Evolutionary conservation across 495 filamentous ascomycete genomes (phyloP).

Genomic region (Acidomyces sp.): DNA sequence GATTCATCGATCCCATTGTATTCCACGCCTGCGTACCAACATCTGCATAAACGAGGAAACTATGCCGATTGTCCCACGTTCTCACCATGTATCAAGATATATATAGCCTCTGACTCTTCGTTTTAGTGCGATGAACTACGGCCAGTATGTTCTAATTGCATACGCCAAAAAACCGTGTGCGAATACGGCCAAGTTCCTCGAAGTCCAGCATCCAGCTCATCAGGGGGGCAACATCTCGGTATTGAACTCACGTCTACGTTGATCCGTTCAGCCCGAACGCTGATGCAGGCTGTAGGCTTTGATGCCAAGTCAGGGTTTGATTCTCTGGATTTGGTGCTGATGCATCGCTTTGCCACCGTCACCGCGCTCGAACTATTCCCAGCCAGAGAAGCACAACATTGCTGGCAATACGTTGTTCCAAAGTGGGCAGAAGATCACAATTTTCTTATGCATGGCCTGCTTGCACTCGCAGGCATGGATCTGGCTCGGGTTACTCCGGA

Average conservation of each 20-base stretch:
- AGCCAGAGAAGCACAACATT: constrained; percentile 1
- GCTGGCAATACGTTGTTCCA: constrained; percentile 9
- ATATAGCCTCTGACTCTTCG: too few species aligned
- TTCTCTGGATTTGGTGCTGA: constrained; percentile 7
- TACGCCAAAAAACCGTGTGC: constrained; percentile 3
- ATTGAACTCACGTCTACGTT: too few species aligned
- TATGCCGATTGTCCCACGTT: too few species aligned
- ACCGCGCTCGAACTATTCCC: constrained; percentile 3
- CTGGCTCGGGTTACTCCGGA: constrained; percentile 3
- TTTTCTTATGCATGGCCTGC: constrained; percentile 15
- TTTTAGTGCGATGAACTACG: constrained; percentile 7
- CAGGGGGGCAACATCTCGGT: neutral
- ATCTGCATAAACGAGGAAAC: neutral
- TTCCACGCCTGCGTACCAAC: neutral
- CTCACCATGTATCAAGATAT: too few species aligned
- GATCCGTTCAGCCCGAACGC: too few species aligned
- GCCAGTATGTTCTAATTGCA: constrained; percentile 4
- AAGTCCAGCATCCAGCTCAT: neutral
- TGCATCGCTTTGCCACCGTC: constrained; percentile 13
- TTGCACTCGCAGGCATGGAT: constrained; percentile 13
- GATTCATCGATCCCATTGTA: neutral
- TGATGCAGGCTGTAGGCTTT: too few species aligned
- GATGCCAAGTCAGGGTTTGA: neutral
- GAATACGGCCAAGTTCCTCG: neutral
- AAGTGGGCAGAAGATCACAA: constrained; percentile 1